Evolutionary conservation across 2,329 filamentous ascomycete genomes (phyloP), one percentile per base, ranked within the genome.

Genomic region (Aspergillus calidoustus): DNA sequence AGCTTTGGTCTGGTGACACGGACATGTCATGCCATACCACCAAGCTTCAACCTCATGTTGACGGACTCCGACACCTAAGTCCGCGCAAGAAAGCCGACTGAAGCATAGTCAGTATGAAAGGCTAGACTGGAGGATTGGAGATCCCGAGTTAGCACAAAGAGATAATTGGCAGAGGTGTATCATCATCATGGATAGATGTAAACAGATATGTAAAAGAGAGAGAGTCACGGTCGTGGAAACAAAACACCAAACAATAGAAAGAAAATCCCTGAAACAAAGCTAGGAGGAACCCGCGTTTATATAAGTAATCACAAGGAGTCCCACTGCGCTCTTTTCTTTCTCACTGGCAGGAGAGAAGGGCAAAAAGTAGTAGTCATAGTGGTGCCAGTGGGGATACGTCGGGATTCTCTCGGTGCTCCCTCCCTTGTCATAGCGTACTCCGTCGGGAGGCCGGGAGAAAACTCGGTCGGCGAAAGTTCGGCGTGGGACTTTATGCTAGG

Each of bases 381-480:
- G 22, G 22, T 19, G 49, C 19, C 28, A 38, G 48, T 49, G 52
- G 48, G 47, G 48, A 52, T 56, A 53, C 34, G 47, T 51, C 59
- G 59, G 59, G 3, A 11, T 47, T 57, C 23, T 49, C 61, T 63
- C 61, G 57, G 61, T 57, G 34, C 50, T 38, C 58, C 19, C 19
- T 19, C 19, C 19, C 47, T 46, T 54, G 9, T 11, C 23, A 48
- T 8, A 28, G 43, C 44, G 13, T 19, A 28, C 38, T 28, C 5
- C 44, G 11, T 47, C 11, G 25, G 17, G 51, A 25, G 23, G 19
- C 48, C 62, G 57, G 59, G 15, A 34, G 52, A 50, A 50, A 57
- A 50, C 38, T 59, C 58, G 51, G 54, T n/a, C 59, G 61, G 63
- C 4, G 34, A 9, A 56, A 60, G 38, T 44, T 67, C 63, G 64